Evolutionary conservation across 768 basidiomycete genomes (phyloP).

Genomic region (Phanerochaete sordida): DNA sequence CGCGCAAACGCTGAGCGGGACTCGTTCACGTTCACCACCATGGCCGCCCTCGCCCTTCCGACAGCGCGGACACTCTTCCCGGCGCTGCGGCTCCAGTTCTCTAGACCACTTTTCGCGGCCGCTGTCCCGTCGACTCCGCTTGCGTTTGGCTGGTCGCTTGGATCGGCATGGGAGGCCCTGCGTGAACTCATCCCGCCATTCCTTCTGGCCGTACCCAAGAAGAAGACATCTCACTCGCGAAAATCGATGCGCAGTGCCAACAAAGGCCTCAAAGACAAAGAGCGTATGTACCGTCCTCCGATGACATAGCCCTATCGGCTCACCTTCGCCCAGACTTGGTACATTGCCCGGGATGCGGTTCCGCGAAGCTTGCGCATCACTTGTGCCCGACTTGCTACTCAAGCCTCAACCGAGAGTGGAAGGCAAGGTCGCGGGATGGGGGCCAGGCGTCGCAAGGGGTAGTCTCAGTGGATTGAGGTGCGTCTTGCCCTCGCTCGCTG

Average conservation of each 20-base stretch:
- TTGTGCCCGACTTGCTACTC: slow-evolving; percentile 82
- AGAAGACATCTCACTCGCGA: slow-evolving; percentile 87
- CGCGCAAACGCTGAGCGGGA: neutral
- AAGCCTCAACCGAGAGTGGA: slow-evolving; percentile 63
- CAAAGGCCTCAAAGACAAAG: slow-evolving; percentile 93
- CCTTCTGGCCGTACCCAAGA: slow-evolving; percentile 91
- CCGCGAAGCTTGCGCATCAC: slow-evolving; percentile 85
- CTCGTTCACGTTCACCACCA: slow-evolving; percentile 20
- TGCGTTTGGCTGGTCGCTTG: slow-evolving; percentile 33
- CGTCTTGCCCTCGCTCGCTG: neutral
- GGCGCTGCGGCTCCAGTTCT: slow-evolving; percentile 19
- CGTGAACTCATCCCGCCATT: slow-evolving; percentile 83
- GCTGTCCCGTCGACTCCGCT: slow-evolving; percentile 15
- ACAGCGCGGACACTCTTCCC: slow-evolving; percentile 24
- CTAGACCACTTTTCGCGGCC: slow-evolving; percentile 20
- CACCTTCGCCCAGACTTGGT: slow-evolving; percentile 91
- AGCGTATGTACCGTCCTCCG: slow-evolving; percentile 50
- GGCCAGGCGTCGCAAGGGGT: neutral
- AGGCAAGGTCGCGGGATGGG: slow-evolving; percentile 28
- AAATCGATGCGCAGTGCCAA: slow-evolving; percentile 95
- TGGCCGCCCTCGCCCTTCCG: slow-evolving; percentile 39
- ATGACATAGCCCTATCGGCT: too few species aligned
- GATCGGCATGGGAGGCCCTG: slow-evolving; percentile 40
- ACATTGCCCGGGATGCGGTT: slow-evolving; percentile 86
- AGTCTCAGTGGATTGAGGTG: neutral